A percentile compares a stretch with the other conserved stretches of the same genome.
phyloP scores from a whole-genome alignment of 306 rosid species.

The Ziziphus jujuba region DNA sequence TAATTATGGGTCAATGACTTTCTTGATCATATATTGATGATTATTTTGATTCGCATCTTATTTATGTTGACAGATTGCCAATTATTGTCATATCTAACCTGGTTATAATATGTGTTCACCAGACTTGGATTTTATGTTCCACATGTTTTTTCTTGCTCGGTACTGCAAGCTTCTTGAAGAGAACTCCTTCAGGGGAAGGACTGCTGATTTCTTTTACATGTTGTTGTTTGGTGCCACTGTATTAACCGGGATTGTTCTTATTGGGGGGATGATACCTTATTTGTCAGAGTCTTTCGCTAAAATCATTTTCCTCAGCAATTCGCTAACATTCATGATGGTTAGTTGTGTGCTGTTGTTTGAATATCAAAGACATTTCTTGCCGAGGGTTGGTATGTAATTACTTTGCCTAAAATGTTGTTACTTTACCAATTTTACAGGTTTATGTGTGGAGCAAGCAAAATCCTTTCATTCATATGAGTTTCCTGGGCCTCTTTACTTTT shows the following conservation, averaged over 20 bases:
- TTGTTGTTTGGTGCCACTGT: conserved; percentile 87
- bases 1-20: too few relatives aligned
- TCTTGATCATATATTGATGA: background rate
- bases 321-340: conserved; percentile 97
- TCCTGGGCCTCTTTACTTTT: conserved; percentile 89
- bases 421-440: conserved; percentile 49
- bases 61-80: conserved; percentile 6
- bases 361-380: conserved; percentile 1
- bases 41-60: conserved; percentile 12
- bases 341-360: conserved; percentile 15
- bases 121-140: conserved; percentile 98
- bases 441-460: conserved; percentile 99
- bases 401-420: conserved; percentile 15
- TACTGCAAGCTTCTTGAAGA: conserved; percentile 98
- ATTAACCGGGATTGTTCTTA: conserved; percentile 83
- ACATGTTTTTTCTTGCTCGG: conserved; percentile 98
- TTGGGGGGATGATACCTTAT: conserved; percentile 97
- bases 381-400: background rate
- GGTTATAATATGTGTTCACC: conserved; percentile 32
- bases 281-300: conserved; percentile 81
- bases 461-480: conserved; percentile 95
- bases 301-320: conserved; percentile 93
- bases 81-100: conserved; percentile 25
- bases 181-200: conserved; percentile 96
- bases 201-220: conserved; percentile 96